These are phyloP conservation scores for Oryza meridionalis DNA, from an alignment of 176 grass and related monocot species.

Conservation along the genomic window DNA sequence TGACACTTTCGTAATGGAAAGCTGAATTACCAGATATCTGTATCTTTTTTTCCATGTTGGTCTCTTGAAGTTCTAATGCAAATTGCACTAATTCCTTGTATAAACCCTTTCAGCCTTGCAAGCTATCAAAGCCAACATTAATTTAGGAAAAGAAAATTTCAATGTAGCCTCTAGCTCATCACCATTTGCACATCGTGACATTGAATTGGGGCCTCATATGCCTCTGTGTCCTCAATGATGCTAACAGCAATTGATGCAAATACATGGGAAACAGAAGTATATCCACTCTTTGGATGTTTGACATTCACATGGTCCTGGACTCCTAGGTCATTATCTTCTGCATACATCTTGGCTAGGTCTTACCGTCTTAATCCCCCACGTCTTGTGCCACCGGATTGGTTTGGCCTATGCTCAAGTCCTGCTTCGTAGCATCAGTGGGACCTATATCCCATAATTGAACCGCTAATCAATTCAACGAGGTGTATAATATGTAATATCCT, in stretches of 20 bases:
- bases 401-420: neutral
- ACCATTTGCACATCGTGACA: neutral
- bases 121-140: neutral
- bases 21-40: neutral
- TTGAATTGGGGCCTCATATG: neutral
- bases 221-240: neutral
- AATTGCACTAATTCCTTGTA: neutral
- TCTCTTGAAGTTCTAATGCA: constrained; percentile 9
- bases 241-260: neutral
- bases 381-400: neutral
- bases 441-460: neutral
- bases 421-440: neutral
- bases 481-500: neutral
- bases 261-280: neutral
- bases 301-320: neutral
- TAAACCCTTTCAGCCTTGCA: neutral
- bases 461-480: neutral
- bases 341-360: neutral
- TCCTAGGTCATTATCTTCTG: neutral
- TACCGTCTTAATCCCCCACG: neutral
- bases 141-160: neutral
- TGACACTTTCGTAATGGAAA: neutral
- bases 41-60: neutral
- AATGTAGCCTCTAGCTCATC: too few relatives aligned
- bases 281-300: neutral